These are phyloP conservation scores for Arxiozyma slooffiae DNA, from an alignment of 1,139 yeast species.

Conservation along the genomic window DNA sequence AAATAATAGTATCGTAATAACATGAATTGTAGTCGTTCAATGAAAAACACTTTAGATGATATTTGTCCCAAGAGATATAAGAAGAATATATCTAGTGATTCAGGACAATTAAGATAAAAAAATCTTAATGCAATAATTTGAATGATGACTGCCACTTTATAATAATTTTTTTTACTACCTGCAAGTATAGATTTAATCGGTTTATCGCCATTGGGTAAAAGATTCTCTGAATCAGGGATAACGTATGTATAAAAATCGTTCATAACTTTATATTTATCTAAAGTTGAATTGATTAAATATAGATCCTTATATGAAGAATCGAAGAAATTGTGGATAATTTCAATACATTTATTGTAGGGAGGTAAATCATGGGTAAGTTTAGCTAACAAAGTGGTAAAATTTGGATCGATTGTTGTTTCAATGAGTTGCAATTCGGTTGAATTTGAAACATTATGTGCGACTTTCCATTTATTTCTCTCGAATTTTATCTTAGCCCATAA, in stretches of 20 bases:
- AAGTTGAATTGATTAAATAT: conserved; percentile 10
- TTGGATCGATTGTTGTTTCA: background rate
- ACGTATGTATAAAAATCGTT: conserved; percentile 16
- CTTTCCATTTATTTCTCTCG: conserved; percentile 20
- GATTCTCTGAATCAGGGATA: conserved; percentile 6
- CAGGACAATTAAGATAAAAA: conserved; percentile 14
- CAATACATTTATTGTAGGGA: conserved; percentile 12
- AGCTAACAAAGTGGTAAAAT: conserved; percentile 5
- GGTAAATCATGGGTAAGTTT: conserved; percentile 19
- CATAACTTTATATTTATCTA: conserved; percentile 19
- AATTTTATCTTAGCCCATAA: conserved; percentile 20
- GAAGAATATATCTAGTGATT: conserved; percentile 12
- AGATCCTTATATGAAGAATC: conserved; percentile 10
- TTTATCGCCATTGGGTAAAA: conserved; percentile 6
- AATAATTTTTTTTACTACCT: conserved; percentile 17
- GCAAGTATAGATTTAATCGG: conserved; percentile 9
- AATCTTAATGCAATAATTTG: conserved; percentile 16
- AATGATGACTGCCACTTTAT: conserved; percentile 20
- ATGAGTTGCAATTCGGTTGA: background rate
- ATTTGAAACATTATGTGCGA: conserved; percentile 4
- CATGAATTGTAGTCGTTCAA: conserved; percentile 24
- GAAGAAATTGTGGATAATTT: conserved; percentile 13
- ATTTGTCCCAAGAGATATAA: conserved; percentile 16
- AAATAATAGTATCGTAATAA: conserved; percentile 21
- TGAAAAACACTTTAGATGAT: conserved; percentile 16